Evolutionary conservation across 2,329 filamentous ascomycete species (phyloP).

Genomic region (Cadophora gregata): DNA sequence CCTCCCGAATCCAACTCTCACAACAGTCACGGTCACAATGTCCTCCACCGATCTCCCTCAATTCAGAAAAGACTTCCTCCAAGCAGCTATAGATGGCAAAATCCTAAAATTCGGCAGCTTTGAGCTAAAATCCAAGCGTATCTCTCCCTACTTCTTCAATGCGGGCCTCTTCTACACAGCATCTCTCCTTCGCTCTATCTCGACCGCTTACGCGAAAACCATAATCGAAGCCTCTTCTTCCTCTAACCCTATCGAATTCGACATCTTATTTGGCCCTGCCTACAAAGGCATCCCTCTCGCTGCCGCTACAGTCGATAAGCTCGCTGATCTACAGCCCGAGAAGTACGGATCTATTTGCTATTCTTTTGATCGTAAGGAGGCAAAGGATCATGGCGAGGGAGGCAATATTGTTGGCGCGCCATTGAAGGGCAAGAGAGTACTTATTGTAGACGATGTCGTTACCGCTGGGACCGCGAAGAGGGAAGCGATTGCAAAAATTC

Average conservation of each 20-base stretch:
- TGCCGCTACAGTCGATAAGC: conserved; percentile 75
- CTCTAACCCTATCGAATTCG: conserved; percentile 61
- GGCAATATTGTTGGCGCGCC: conserved; percentile 89
- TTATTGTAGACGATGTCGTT: conserved; percentile 97
- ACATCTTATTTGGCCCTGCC: conserved; percentile 90
- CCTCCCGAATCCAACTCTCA: background rate
- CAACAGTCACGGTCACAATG: conserved; percentile 27
- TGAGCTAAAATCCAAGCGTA: conserved; percentile 89
- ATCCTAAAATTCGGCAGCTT: conserved; percentile 84
- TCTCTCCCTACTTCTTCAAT: conserved; percentile 98
- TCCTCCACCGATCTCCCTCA: conserved; percentile 51
- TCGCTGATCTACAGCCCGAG: conserved; percentile 70
- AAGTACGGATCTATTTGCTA: conserved; percentile 77
- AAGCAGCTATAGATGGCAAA: conserved; percentile 69
- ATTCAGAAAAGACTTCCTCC: conserved; percentile 77
- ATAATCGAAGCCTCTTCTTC: conserved; percentile 55
- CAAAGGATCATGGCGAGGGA: conserved; percentile 94
- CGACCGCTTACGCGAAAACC: conserved; percentile 78
- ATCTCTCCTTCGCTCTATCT: conserved; percentile 76
- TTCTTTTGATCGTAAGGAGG: conserved; percentile 94
- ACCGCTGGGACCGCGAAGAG: conserved; percentile 94
- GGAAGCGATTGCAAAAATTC: conserved; percentile 89
- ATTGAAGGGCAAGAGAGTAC: conserved; percentile 81
- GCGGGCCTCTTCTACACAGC: conserved; percentile 88
- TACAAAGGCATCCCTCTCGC: conserved; percentile 96